Evolutionary conservation across 2,329 filamentous ascomycete genomes (phyloP).

Genomic region (Mycosphaerella sp.): DNA sequence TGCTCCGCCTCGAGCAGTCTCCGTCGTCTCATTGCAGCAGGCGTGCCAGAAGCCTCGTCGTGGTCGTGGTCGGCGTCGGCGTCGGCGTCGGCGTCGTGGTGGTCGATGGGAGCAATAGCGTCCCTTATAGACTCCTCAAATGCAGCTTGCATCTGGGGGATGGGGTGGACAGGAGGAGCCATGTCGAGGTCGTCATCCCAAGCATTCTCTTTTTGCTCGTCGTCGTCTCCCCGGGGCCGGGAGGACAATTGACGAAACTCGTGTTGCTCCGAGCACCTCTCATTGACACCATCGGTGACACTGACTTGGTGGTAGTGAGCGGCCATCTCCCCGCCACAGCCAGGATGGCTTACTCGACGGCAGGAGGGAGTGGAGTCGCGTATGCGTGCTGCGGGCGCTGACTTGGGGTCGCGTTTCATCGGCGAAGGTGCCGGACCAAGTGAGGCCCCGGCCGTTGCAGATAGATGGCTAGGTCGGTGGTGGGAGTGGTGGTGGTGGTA

Average conservation of each 20-base stretch:
- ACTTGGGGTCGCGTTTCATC: slow-evolving; percentile 10
- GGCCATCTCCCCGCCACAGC: background rate
- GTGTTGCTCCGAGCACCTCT: slow-evolving; percentile 21
- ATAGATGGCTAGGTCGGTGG: too few species aligned
- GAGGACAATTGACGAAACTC: slow-evolving; percentile 25
- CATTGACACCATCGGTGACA: slow-evolving; percentile 1
- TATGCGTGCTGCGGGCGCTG: background rate
- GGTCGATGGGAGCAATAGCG: slow-evolving; percentile 46
- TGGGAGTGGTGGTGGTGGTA: too few species aligned
- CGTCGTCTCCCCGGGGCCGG: slow-evolving; percentile 12
- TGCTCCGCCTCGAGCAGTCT: slow-evolving; percentile 61
- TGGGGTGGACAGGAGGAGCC: slow-evolving; percentile 58
- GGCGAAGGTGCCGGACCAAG: background rate
- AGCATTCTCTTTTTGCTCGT: slow-evolving; percentile 7
- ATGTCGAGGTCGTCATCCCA: slow-evolving; percentile 17
- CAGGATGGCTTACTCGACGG: too few species aligned
- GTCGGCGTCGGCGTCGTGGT: slow-evolving; percentile 12
- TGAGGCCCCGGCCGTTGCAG: too few species aligned
- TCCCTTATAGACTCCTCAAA: slow-evolving; percentile 78
- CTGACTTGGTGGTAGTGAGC: background rate
- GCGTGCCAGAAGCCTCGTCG: slow-evolving; percentile 35
- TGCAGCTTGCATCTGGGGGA: slow-evolving; percentile 68
- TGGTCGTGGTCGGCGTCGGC: slow-evolving; percentile 11
- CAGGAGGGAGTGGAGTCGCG: too few species aligned
- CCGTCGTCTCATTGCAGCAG: slow-evolving; percentile 58